These are phyloP conservation scores for Physcomitrium patens DNA, from an alignment of 225 moss, liverwort and hornwort genomes.

Conservation along the genomic window DNA sequence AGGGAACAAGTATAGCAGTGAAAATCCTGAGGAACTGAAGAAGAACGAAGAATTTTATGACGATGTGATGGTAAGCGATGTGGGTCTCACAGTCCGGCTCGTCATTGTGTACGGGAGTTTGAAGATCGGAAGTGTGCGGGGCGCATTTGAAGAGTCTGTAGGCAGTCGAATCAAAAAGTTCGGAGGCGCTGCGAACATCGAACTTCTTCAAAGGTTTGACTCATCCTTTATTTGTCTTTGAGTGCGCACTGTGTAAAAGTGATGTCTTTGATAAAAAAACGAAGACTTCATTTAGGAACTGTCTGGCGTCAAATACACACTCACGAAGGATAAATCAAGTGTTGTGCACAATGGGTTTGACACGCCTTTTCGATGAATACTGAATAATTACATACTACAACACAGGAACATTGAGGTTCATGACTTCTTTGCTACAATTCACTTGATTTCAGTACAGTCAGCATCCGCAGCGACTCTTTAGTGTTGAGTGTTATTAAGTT, in stretches of 20 bases:
- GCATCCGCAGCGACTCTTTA: constrained; percentile 9
- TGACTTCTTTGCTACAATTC: constrained; percentile 1
- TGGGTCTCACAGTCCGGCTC: constrained; percentile 78
- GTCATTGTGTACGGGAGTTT: constrained; percentile 81
- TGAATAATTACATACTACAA: constrained; percentile 10
- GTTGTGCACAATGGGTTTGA: not conserved
- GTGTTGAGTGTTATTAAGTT: not conserved
- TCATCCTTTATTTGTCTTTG: no score
- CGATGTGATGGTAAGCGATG: constrained; percentile 65
- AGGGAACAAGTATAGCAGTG: constrained; percentile 53
- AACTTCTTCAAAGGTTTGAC: constrained; percentile 64
- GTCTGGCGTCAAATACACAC: not conserved
- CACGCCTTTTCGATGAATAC: not conserved
- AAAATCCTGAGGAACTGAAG: constrained; percentile 44
- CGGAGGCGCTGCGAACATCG: constrained; percentile 63
- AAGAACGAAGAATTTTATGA: constrained; percentile 52
- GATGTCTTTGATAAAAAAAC: not conserved
- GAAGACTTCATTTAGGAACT: not conserved
- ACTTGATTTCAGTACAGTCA: not conserved
- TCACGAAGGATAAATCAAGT: not conserved
- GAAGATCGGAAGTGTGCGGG: constrained; percentile 82
- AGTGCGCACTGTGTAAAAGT: no score
- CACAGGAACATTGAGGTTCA: constrained; percentile 1
- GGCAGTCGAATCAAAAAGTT: constrained; percentile 89
- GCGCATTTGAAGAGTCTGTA: constrained; percentile 95